Evolutionary conservation across 495 filamentous ascomycete genomes (phyloP).

Genomic region (Penicillium diatomitis): DNA sequence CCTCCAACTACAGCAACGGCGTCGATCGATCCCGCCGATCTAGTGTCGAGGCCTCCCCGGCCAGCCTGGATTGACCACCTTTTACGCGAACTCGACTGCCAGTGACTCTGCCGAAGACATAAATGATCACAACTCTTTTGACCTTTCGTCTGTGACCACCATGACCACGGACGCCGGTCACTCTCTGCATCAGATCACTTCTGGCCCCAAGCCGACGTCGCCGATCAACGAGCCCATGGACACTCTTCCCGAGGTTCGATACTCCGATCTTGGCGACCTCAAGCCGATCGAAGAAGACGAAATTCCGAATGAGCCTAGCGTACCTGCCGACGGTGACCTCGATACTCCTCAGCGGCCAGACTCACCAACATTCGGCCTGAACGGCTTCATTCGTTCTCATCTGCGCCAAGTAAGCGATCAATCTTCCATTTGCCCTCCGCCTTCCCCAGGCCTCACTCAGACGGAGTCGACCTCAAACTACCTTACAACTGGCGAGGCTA

Average conservation of each 20-base stretch:
- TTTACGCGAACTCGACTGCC: constrained; percentile 34
- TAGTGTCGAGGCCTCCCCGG: constrained; percentile 26
- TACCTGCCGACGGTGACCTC: constrained; percentile 3
- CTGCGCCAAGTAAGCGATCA: constrained; percentile 71
- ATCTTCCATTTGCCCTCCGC: constrained; percentile 63
- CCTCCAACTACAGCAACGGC: constrained; percentile 33
- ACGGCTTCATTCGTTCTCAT: constrained; percentile 56
- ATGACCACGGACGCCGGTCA: constrained; percentile 22
- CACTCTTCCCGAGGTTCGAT: constrained; percentile 33
- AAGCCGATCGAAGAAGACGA: constrained; percentile 36
- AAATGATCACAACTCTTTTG: constrained; percentile 16
- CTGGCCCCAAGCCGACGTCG: constrained; percentile 21
- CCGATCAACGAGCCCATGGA: constrained; percentile 19
- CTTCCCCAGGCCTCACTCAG: constrained; percentile 27
- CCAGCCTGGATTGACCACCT: constrained; percentile 22
- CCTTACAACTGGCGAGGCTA: neutral
- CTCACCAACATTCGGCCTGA: constrained; percentile 79
- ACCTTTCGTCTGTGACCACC: constrained; percentile 18
- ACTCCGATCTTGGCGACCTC: constrained; percentile 33
- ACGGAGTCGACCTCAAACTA: constrained; percentile 2
- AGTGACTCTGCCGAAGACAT: constrained; percentile 38
- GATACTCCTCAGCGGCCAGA: constrained; percentile 43
- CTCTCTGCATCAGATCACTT: constrained; percentile 19
- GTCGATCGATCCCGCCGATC: constrained; percentile 18
- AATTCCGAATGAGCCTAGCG: constrained; percentile 3